A percentile compares a stretch with the other conserved stretches of the same genome.
Conservation (phyloP, 805 yeast genomes). For the Torulaspora delbrueckii region DNA sequence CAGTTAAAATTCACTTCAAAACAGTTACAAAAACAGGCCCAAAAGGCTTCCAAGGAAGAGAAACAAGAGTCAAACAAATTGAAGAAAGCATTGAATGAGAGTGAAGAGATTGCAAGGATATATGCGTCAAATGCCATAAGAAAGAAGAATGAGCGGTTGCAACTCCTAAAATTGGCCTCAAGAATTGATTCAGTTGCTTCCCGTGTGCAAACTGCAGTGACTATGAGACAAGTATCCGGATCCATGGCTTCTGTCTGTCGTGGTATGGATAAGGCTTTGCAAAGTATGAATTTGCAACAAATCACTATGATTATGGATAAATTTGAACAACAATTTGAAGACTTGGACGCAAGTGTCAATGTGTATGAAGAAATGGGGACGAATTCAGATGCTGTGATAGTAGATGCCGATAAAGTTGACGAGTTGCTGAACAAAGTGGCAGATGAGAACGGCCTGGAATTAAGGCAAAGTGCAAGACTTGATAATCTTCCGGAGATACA, state of each 20-base stretch:
- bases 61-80: conserved; percentile 79
- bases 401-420: conserved; percentile 95
- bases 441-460: conserved; percentile 93
- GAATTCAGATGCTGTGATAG: conserved; percentile 78
- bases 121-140: conserved; percentile 96
- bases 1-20: conserved; percentile 77
- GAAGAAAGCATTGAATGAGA: conserved; percentile 51
- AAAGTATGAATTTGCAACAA: conserved; percentile 89
- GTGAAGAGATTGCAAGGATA: conserved; percentile 82
- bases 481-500: conserved; percentile 51
- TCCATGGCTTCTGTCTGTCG: conserved; percentile 89
- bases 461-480: conserved; percentile 69
- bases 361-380: conserved; percentile 90
- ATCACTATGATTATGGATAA: conserved; percentile 95
- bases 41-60: conserved; percentile 87
- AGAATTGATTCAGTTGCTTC: conserved; percentile 95
- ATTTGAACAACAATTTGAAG: conserved; percentile 94
- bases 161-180: conserved; percentile 74
- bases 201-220: conserved; percentile 94
- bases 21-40: conserved; percentile 84
- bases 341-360: conserved; percentile 86
- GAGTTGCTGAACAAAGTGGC: conserved; percentile 86
- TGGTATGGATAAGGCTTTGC: conserved; percentile 96
- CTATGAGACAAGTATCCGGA: conserved; percentile 92
- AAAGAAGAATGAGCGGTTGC: conserved; percentile 80